Evolutionary conservation across 208 protist genomes (phyloP), one percentile per base, ranked within the genome.

Genomic region (Spongospora subterranea): DNA sequence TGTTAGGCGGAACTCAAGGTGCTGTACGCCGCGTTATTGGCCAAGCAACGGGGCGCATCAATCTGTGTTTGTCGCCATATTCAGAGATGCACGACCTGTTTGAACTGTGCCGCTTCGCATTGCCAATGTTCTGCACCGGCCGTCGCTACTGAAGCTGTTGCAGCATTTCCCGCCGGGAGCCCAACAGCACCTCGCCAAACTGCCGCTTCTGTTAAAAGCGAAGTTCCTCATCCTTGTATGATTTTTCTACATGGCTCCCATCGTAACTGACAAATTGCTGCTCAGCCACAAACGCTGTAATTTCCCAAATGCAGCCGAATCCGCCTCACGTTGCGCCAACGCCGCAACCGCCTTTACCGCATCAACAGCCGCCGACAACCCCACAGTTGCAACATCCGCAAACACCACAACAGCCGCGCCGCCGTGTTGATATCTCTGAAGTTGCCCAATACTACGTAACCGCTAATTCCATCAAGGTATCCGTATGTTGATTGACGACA

Each of bases 391-490:
- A 82, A 43, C 71, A 82, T 20, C 71, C 6, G n/a, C 71, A 82
- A 43, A 6, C 6, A 82, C 71, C 6, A 45, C 71, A 82, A 43
- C 71, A 43, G 71, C 71, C 6, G 35, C 6, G 35, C 11, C 6
- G 35, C 11, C 71, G 35, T 39, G 35, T 17, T 45, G n/a, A 45
- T 82, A 82, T 82, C 40, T 20, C 17, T 35, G 71, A 82, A 45
- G 35, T 82, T 35, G 71, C 71, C 35, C 71, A 82, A 20, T 45
- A 45, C 35, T 82, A 82, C n/a, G 71, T 82, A 6, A 82, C 71
- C 40, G 6, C 13, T 20, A 82, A 35, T 35, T 40, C 71, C 71
- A 35, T 6, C 6, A 35, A 45, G 71, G 71, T 35, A 35, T 20
- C 17, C 6, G n/a, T 20, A 40, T 13, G 71, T 43, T 29, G n/a